Base-by-base conservation (phyloP, 2,329 filamentous ascomycete genomes). In the Calonectria hawksworthii region DNA sequence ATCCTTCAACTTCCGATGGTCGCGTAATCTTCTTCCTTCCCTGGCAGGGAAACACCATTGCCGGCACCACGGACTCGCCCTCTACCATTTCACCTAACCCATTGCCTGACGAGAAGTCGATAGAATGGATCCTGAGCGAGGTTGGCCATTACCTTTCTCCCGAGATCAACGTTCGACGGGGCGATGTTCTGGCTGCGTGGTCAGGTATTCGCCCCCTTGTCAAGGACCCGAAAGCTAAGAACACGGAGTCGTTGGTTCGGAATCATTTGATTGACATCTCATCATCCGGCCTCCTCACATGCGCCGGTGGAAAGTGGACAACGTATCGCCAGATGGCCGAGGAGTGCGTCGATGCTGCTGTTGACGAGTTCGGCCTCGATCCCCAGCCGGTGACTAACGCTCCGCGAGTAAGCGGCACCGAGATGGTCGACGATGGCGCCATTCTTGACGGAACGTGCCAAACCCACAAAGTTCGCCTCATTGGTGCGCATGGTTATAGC, bases 241-340 rank as follows among this genome's bases (percentile, higher is more conserved):
- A 95, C 83, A 97, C 95, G 0, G 93, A 98, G 85, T 96, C 95
- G 32, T 91, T 98, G 23, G 95, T 98, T 67, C 94, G 95, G 72
- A 98, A 96, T 84, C 95, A 98, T 83, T 89, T 98, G 54, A 91
- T 98, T 79, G 93, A 95, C 74, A 90, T 95, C 65, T 96, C 95
- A n/a, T 85, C 90, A 2, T 95, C 94, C 9, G 95, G 95, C 14
- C 90, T 98, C 26, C 87, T 98, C 78, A 98, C 95, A 41, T 96
- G 95, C 82, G 95, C 95, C 34, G 95, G 95, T 79, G 95, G 95
- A 63, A 98, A 98, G 86, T 98, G 95, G 95, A 98, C 95, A 3
- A 98, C 95, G 1, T 98, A 98, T 86, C 93, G 95, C 72, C 94
- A 98, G 85, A 98, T 98, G 95, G 94, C 95, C 28, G 95, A 98